Evolutionary conservation across 2,329 filamentous ascomycete species (phyloP).

Genomic region (Arthrobotrys megalospora): DNA sequence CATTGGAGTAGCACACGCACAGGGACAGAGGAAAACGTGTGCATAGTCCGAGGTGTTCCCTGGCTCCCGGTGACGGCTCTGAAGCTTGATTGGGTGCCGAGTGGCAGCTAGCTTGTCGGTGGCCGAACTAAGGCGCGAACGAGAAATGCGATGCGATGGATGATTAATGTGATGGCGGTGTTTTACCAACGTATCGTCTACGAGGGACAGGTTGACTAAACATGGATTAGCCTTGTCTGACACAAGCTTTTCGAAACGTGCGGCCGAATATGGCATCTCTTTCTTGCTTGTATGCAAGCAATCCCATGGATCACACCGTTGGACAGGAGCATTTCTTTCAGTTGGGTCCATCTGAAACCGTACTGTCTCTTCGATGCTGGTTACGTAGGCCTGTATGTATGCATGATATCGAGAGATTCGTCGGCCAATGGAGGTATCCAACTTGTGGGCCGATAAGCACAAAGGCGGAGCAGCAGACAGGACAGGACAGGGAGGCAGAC

Average conservation of each 20-base stretch:
- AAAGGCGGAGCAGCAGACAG: background rate
- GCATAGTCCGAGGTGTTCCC: constrained; percentile 23
- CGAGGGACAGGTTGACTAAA: constrained; percentile 45
- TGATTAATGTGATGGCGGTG: constrained; percentile 40
- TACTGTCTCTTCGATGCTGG: constrained; percentile 14
- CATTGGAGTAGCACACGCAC: constrained; percentile 17
- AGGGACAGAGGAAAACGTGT: constrained; percentile 14
- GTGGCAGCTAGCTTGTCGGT: constrained; percentile 12
- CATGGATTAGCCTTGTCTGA: constrained; percentile 56
- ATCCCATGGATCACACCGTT: constrained; percentile 22
- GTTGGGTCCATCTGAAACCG: constrained; percentile 31
- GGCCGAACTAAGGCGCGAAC: constrained; percentile 25
- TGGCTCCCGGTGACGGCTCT: constrained; percentile 30
- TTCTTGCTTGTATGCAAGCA: constrained; percentile 15
- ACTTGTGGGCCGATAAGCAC: constrained; percentile 39
- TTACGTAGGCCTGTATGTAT: constrained; percentile 44
- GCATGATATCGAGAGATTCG: constrained; percentile 29
- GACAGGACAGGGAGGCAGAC: background rate
- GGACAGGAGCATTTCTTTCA: constrained; percentile 27
- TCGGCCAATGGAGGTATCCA: constrained; percentile 30
- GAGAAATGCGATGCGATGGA: constrained; percentile 54
- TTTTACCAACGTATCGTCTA: constrained; percentile 55
- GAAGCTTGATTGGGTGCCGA: constrained; percentile 38
- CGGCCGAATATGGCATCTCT: constrained; percentile 57
- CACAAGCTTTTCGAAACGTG: constrained; percentile 60